Conservation (phyloP, 2,329 filamentous ascomycete species). For the Fusarium miscanthi region DNA sequence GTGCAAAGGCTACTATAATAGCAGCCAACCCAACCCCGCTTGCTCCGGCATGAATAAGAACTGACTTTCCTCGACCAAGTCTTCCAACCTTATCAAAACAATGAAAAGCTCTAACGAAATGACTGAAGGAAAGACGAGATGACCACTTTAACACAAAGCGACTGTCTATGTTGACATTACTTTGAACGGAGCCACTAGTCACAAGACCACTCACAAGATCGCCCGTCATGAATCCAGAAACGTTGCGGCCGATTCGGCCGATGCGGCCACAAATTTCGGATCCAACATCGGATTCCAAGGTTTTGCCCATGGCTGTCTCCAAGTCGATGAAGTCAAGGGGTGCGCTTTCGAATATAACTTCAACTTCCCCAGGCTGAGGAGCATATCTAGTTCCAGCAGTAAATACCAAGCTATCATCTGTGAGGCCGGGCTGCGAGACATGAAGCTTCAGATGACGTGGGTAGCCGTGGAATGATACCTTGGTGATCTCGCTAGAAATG, state of each 20-base stretch:
- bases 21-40: constrained; percentile 58
- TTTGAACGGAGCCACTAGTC: constrained; percentile 51
- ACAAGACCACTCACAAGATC: constrained; percentile 57
- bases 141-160: constrained; percentile 51
- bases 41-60: constrained; percentile 59
- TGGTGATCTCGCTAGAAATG: neutral
- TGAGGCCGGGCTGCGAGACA: constrained; percentile 44
- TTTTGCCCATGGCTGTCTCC: constrained; percentile 50
- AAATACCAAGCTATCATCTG: constrained; percentile 43
- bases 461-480: constrained; percentile 38
- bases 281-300: constrained; percentile 48
- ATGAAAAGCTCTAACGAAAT: constrained; percentile 57
- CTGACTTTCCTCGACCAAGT: constrained; percentile 40
- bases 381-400: constrained; percentile 20
- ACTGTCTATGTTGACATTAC: constrained; percentile 48
- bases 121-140: constrained; percentile 50
- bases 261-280: constrained; percentile 57
- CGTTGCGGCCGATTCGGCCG: constrained; percentile 47
- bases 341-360: constrained; percentile 53
- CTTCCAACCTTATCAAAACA: constrained; percentile 52
- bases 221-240: constrained; percentile 48
- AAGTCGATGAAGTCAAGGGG: constrained; percentile 53
- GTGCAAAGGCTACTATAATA: constrained; percentile 52
- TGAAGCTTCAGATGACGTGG: constrained; percentile 38
- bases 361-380: constrained; percentile 51